Percentiles rank a stretch among this genome's conserved stretches.
Conservation (phyloP, 2,329 filamentous ascomycete species). For the Leptographium galeiforme region DNA sequence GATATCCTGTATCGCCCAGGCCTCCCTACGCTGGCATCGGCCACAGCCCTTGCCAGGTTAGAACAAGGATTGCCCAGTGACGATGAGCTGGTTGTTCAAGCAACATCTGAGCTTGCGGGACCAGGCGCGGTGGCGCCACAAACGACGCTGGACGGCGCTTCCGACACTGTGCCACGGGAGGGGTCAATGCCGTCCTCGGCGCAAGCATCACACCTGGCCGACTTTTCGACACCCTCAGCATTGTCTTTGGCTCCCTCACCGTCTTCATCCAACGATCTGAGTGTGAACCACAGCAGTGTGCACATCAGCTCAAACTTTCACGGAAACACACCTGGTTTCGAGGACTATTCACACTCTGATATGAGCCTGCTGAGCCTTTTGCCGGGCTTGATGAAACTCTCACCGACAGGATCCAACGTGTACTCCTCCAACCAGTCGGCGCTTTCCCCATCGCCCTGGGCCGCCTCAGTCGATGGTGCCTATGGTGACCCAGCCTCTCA, state of each 20-base stretch:
- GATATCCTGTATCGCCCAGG: constrained; percentile 63
- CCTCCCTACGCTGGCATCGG: not conserved
- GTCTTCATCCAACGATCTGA: constrained; percentile 20
- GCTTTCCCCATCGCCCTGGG: not conserved
- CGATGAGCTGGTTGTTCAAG: not conserved
- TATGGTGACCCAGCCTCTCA: not conserved
- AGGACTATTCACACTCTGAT: constrained; percentile 28
- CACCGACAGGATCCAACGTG: not conserved
- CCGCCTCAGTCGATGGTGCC: not conserved
- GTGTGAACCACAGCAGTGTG: constrained; percentile 31
- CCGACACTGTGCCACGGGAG: not conserved
- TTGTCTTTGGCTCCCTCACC: not conserved
- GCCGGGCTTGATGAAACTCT: constrained; percentile 23
- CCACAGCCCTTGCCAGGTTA: not conserved
- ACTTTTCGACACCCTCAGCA: not conserved
- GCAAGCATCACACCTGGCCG: not conserved
- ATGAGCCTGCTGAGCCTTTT: constrained; percentile 32
- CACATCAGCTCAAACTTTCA: constrained; percentile 14
- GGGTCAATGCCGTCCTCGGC: not conserved
- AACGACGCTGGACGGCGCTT: not conserved
- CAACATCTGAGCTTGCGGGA: no score
- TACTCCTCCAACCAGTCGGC: not conserved
- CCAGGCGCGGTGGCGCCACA: not conserved
- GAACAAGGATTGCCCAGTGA: not conserved
- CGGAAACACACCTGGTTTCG: constrained; percentile 31